Conservation (phyloP, 2,329 filamentous ascomycete genomes). For the Hymenoscyphus fraxineus region DNA sequence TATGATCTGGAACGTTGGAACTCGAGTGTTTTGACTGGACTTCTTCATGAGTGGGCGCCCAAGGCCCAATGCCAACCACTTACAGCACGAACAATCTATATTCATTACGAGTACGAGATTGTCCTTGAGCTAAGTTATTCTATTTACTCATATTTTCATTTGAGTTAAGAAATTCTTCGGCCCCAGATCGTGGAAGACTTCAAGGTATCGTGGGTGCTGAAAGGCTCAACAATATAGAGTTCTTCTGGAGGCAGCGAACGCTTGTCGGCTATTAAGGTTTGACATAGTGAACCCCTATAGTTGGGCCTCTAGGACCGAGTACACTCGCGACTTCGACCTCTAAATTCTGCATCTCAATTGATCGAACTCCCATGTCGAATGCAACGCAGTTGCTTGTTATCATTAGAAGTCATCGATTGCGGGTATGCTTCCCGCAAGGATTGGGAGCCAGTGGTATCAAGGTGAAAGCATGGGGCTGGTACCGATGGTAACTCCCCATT, state of each 20-base stretch:
- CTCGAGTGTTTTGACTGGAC: background rate
- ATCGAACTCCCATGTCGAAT: background rate
- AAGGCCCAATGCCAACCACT: background rate
- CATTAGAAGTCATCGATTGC: background rate
- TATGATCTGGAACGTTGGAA: background rate
- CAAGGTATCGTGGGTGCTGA: background rate
- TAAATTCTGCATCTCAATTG: background rate
- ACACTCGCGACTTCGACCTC: background rate
- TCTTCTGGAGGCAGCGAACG: background rate
- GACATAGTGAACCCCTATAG: background rate
- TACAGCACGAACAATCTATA: background rate
- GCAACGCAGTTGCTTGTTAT: background rate
- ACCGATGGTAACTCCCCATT: background rate
- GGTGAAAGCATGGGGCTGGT: background rate
- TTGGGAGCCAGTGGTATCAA: background rate
- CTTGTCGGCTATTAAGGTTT: background rate
- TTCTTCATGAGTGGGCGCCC: background rate
- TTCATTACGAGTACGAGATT: background rate
- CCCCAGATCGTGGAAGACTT: background rate
- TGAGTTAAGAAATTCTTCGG: too few relatives aligned
- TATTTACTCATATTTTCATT: too few relatives aligned
- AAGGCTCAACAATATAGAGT: background rate
- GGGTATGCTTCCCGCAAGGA: background rate
- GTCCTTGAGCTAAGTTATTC: background rate
- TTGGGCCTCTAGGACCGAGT: background rate